A percentile compares a stretch with the other conserved stretches of the same genome.
Conservation (phyloP, 306 rosid species). For the Astragalus membranaceus region DNA sequence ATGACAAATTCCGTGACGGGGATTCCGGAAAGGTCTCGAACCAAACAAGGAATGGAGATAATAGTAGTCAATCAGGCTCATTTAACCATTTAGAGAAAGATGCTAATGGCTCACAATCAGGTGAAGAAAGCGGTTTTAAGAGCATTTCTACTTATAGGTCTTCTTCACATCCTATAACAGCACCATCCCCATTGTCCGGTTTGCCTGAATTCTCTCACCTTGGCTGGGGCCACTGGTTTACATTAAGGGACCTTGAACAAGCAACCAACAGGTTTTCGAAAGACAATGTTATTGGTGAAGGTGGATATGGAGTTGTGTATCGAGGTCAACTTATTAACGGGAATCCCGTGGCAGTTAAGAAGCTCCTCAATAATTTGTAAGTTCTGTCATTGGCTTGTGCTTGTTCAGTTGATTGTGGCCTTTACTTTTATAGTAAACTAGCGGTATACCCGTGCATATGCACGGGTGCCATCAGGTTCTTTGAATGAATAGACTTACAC, state of each 20-base stretch:
- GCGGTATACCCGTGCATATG: no score
- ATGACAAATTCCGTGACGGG: conserved; percentile 43
- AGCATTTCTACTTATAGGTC: conserved; percentile 29
- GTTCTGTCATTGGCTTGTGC: conserved; percentile 10
- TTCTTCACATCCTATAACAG: conserved; percentile 42
- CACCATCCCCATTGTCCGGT: conserved; percentile 65
- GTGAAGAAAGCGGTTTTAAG: conserved; percentile 44
- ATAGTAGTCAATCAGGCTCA: conserved; percentile 60
- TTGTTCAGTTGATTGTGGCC: not conserved
- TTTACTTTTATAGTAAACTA: not conserved
- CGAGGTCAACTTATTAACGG: conserved; percentile 68
- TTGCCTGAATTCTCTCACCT: conserved; percentile 47
- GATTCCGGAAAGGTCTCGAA: conserved; percentile 57
- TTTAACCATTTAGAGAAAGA: conserved; percentile 51
- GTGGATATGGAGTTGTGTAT: conserved; percentile 78
- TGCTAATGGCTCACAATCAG: conserved; percentile 47
- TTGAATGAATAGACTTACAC: no score
- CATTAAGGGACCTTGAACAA: conserved; percentile 71
- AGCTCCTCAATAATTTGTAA: conserved; percentile 76
- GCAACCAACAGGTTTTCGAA: conserved; percentile 72
- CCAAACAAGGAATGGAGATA: conserved; percentile 49
- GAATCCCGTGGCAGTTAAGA: conserved; percentile 68
- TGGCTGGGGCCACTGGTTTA: conserved; percentile 96
- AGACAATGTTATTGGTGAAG: conserved; percentile 40
- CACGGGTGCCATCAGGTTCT: no score